A percentile compares a stretch with the other conserved stretches of the same genome.
These are phyloP conservation scores for Globisporangium cederbergense DNA, from an alignment of 352 stramenopile genomes.

Conservation along the genomic window DNA sequence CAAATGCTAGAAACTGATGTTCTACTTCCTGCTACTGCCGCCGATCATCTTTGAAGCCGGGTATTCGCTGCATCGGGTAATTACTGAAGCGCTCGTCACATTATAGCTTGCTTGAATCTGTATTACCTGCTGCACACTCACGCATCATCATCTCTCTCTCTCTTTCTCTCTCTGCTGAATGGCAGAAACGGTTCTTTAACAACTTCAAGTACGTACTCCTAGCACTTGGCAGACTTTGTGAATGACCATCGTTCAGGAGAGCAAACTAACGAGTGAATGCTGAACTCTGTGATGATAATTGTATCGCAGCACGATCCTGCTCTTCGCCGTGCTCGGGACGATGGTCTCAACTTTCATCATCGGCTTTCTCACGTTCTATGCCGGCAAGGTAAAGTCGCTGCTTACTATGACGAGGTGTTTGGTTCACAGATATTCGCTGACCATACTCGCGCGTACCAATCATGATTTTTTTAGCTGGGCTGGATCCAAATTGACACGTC, in stretches of 20 bases:
- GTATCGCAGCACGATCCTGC: conserved; percentile 84
- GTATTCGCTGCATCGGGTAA: conserved; percentile 87
- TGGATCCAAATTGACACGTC: conserved; percentile 89
- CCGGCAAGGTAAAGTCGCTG: conserved; percentile 42
- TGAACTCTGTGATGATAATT: background rate
- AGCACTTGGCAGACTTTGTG: background rate
- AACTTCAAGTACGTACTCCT: conserved; percentile 84
- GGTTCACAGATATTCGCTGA: no score
- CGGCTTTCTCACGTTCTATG: conserved; percentile 90
- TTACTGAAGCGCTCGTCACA: background rate
- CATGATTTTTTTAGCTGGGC: conserved; percentile 28
- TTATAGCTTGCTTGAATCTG: background rate
- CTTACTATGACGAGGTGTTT: background rate
- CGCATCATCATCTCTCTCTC: background rate
- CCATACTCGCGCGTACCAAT: no score
- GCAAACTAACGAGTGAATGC: background rate
- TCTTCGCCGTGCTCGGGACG: conserved; percentile 95
- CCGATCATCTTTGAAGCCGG: conserved; percentile 98
- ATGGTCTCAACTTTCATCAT: conserved; percentile 96
- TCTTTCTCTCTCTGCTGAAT: background rate
- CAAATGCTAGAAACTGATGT: conserved; percentile 76
- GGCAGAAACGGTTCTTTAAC: conserved; percentile 92
- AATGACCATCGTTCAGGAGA: background rate
- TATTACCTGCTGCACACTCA: background rate
- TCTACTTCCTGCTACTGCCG: conserved; percentile 96